Evolutionary conservation across 306 rosid genomes (phyloP).

Genomic region (Hippophae gyantsensis): DNA sequence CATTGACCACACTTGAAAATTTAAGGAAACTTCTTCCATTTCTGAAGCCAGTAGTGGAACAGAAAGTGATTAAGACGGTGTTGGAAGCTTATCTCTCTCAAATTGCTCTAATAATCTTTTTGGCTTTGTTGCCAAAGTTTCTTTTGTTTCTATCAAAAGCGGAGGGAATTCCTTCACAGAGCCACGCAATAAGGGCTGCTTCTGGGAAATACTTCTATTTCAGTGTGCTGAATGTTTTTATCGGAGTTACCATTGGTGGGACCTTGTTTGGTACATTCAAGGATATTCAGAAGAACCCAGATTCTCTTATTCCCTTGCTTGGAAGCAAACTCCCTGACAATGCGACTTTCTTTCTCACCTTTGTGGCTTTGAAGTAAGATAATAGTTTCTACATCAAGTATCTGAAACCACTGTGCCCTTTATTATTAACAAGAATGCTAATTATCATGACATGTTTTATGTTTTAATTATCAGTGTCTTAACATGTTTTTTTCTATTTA

Average conservation of each 20-base stretch:
- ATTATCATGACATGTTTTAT: not conserved
- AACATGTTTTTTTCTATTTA: not conserved
- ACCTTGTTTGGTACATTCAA: constrained; percentile 58
- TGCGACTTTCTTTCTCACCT: constrained; percentile 84
- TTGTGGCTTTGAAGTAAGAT: constrained; percentile 85
- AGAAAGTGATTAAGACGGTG: constrained; percentile 34
- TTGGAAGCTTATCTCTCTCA: constrained; percentile 95
- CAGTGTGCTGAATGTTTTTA: constrained; percentile 63
- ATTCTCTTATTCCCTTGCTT: constrained; percentile 26
- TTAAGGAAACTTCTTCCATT: constrained; percentile 69
- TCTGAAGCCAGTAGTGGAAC: constrained; percentile 43
- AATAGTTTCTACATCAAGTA: not conserved
- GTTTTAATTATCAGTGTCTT: not conserved
- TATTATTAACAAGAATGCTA: too few relatives aligned
- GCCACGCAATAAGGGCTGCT: constrained; percentile 80
- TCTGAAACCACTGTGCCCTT: too few relatives aligned
- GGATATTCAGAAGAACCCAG: constrained; percentile 34
- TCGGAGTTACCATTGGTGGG: constrained; percentile 76
- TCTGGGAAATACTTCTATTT: constrained; percentile 91
- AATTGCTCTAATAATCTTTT: constrained; percentile 63
- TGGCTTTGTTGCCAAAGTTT: constrained; percentile 75
- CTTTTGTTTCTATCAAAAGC: constrained; percentile 61
- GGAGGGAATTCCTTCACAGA: constrained; percentile 72
- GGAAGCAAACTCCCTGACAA: constrained; percentile 61
- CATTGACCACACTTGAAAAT: constrained; percentile 59